Conservation (phyloP, 2,329 filamentous ascomycete species). For the Saccharata proteae region DNA sequence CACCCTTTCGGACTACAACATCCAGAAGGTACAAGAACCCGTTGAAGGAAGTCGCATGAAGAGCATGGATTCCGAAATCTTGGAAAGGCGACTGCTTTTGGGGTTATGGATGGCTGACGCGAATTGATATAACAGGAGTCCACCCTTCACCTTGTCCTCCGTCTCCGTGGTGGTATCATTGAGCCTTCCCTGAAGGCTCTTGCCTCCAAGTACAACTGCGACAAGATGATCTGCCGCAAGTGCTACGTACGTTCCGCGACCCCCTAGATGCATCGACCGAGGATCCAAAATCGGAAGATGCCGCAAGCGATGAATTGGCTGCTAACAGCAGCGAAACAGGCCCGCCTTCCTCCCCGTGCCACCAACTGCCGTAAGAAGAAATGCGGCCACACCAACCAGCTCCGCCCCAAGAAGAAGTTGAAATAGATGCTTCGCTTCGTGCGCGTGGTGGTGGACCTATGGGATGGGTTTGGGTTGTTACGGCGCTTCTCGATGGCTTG, state of each 20-base stretch:
- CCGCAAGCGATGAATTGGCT: not conserved
- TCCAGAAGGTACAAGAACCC: conserved; percentile 76
- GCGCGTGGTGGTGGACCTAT: conserved; percentile 14
- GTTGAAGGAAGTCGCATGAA: not conserved
- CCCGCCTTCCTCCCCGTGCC: conserved; percentile 88
- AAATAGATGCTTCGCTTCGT: conserved; percentile 55
- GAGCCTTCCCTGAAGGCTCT: conserved; percentile 98
- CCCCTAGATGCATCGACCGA: not conserved
- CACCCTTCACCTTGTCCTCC: conserved; percentile 94
- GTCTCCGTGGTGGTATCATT: conserved; percentile 95
- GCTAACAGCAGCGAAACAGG: conserved; percentile 25
- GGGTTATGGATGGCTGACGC: conserved; percentile 8
- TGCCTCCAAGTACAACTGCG: conserved; percentile 99
- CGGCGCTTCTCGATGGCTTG: conserved; percentile 10
- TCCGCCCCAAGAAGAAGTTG: conserved; percentile 99
- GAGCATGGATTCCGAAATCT: no score
- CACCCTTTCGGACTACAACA: conserved; percentile 96
- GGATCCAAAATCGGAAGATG: not conserved
- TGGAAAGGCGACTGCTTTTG: no score
- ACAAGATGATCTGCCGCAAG: conserved; percentile 99
- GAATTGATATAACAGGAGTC: conserved; percentile 58
- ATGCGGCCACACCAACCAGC: conserved; percentile 99
- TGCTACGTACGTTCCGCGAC: conserved; percentile 69
- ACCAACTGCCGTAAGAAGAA: conserved; percentile 99
- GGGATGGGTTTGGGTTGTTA: conserved; percentile 9